These are phyloP conservation scores for Penicillium argentinense DNA, from an alignment of 495 filamentous ascomycete species.

Conservation along the genomic window DNA sequence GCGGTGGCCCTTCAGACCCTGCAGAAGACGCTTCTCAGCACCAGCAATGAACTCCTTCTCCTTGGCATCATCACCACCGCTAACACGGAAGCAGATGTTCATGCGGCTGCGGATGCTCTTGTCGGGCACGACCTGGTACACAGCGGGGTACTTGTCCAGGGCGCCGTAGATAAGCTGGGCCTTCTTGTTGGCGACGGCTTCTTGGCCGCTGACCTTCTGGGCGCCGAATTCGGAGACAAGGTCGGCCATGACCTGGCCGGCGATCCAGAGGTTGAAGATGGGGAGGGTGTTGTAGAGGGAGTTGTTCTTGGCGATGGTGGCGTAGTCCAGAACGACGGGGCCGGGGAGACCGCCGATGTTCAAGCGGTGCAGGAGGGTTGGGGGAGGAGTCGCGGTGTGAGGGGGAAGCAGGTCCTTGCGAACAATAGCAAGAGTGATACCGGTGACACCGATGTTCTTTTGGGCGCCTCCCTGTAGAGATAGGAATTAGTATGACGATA, in stretches of 20 bases:
- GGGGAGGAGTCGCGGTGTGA: conserved; percentile 51
- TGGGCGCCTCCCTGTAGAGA: conserved; percentile 63
- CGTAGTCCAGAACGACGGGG: conserved; percentile 76
- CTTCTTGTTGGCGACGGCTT: conserved; percentile 70
- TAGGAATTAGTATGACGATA: conserved; percentile 4
- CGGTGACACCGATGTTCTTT: conserved; percentile 86
- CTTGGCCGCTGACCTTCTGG: conserved; percentile 62
- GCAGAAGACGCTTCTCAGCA: conserved; percentile 51
- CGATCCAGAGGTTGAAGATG: conserved; percentile 91
- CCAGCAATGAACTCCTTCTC: conserved; percentile 78
- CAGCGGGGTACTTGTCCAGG: conserved; percentile 66
- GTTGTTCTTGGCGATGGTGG: conserved; percentile 80
- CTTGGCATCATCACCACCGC: conserved; percentile 53
- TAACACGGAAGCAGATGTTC: conserved; percentile 87
- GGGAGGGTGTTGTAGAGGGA: conserved; percentile 92
- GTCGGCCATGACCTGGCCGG: conserved; percentile 75
- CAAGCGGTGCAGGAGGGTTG: conserved; percentile 70
- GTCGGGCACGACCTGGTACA: conserved; percentile 73
- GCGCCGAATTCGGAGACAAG: conserved; percentile 58
- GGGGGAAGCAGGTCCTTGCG: conserved; percentile 74
- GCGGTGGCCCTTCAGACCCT: conserved; percentile 78
- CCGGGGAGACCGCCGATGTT: conserved; percentile 61
- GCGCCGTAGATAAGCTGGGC: conserved; percentile 69
- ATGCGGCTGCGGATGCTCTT: conserved; percentile 75
- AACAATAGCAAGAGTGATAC: conserved; percentile 80